A percentile compares a stretch with the other conserved stretches of the same genome.
These are phyloP conservation scores for Ogataea glucozyma DNA, from an alignment of 805 yeast species.

Conservation along the genomic window DNA sequence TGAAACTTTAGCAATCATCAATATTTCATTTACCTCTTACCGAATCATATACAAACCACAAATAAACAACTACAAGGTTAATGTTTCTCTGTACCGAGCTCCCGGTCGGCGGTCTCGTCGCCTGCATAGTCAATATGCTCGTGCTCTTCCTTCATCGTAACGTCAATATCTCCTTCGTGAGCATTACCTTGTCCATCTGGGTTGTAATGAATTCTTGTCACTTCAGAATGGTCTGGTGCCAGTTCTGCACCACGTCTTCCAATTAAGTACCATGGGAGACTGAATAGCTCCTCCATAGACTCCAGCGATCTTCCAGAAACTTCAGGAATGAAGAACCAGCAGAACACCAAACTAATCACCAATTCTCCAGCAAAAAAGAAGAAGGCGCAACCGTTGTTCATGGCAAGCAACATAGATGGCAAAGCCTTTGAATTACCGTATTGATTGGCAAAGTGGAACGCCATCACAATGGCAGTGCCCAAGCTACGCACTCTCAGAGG, in stretches of 20 bases:
- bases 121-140: conserved; percentile 18
- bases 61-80: neutral
- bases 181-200: conserved; percentile 16
- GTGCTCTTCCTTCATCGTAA: conserved; percentile 14
- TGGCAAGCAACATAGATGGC: conserved; percentile 48
- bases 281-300: conserved; percentile 52
- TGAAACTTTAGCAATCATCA: no score
- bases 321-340: conserved; percentile 54
- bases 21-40: neutral
- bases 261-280: conserved; percentile 56
- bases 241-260: conserved; percentile 55
- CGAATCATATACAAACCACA: neutral
- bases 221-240: conserved; percentile 45
- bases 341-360: conserved; percentile 43
- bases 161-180: conserved; percentile 16
- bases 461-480: conserved; percentile 54
- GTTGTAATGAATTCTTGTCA: conserved; percentile 19
- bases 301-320: conserved; percentile 52
- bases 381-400: conserved; percentile 52
- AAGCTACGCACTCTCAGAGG: conserved; percentile 51
- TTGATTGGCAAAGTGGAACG: conserved; percentile 56
- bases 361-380: conserved; percentile 49
- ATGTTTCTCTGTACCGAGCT: conserved; percentile 5
- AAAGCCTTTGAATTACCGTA: conserved; percentile 58
- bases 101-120: conserved; percentile 13